A percentile compares a stretch with the other conserved stretches of the same genome.
Conservation (phyloP, 1,139 yeast genomes). For the Saccharomyces hybrid region DNA sequence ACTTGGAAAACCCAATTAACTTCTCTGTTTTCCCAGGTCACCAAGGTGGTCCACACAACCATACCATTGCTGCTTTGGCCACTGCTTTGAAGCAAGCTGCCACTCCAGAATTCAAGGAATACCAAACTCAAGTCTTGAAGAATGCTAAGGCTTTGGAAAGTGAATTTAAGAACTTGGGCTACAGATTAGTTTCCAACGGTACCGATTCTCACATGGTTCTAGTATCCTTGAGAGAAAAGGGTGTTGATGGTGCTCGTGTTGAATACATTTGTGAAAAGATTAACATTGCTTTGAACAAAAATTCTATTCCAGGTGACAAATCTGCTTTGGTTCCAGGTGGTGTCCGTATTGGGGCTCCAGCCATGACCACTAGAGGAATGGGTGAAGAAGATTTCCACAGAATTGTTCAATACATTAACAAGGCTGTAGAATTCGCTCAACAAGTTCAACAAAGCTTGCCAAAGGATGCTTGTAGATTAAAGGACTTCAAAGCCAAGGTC, state of each 20-base stretch:
- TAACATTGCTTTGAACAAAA: slow-evolving; percentile 93
- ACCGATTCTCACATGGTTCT: slow-evolving; percentile 96
- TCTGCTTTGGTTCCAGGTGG: slow-evolving; percentile 98
- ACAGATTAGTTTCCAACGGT: slow-evolving; percentile 83
- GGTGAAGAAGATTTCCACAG: slow-evolving; percentile 77
- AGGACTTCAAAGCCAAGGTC: slow-evolving; percentile 82
- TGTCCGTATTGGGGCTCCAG: slow-evolving; percentile 96
- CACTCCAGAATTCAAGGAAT: slow-evolving; percentile 83
- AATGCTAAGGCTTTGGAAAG: slow-evolving; percentile 81
- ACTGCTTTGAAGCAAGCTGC: slow-evolving; percentile 93
- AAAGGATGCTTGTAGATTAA: slow-evolving; percentile 82
- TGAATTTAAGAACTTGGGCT: slow-evolving; percentile 63
- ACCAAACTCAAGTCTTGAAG: slow-evolving; percentile 80
- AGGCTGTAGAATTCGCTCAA: slow-evolving; percentile 72
- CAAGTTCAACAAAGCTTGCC: slow-evolving; percentile 68
- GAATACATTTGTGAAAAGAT: slow-evolving; percentile 91
- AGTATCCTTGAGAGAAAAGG: slow-evolving; percentile 80
- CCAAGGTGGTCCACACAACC: slow-evolving; percentile 99
- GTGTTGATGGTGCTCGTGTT: slow-evolving; percentile 95
- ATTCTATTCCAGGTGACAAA: slow-evolving; percentile 97
- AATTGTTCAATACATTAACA: slow-evolving; percentile 78
- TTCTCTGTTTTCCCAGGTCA: slow-evolving; percentile 99
- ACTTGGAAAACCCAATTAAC: slow-evolving; percentile 90
- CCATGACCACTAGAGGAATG: slow-evolving; percentile 96
- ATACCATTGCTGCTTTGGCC: slow-evolving; percentile 94